phyloP scores from a whole-genome alignment of 805 yeast species.

The Pichia rugopelliculosa region DNA sequence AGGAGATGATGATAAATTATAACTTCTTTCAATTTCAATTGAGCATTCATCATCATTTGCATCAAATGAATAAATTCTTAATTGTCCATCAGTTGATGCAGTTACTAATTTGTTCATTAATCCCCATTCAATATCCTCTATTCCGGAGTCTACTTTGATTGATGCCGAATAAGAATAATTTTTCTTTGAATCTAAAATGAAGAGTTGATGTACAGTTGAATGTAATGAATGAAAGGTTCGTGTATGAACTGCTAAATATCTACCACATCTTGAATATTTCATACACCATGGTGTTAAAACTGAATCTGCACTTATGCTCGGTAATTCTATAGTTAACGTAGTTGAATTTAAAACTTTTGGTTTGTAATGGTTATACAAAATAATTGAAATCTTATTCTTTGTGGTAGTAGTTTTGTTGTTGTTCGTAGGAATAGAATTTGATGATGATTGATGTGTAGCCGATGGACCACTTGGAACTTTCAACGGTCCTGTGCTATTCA shows the following conservation, averaged over 20 bases:
- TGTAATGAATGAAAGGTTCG: not conserved
- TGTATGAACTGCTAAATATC: conserved; percentile 5
- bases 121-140: conserved; percentile 9
- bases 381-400: not conserved
- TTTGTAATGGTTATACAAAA: not conserved
- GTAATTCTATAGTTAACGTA: not conserved
- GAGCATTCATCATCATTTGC: not conserved
- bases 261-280: conserved; percentile 11
- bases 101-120: not conserved
- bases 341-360: not conserved
- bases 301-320: not conserved
- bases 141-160: not conserved
- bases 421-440: not conserved
- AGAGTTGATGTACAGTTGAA: not conserved
- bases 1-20: conserved; percentile 11
- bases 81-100: conserved; percentile 9
- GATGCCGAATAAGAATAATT: not conserved
- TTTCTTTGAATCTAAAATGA: conserved; percentile 1
- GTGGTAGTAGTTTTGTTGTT: too few relatives aligned
- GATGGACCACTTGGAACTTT: not conserved
- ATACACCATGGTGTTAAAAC: conserved; percentile 5
- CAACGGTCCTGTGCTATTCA: not conserved
- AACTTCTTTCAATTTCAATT: not conserved
- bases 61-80: conserved; percentile 5
- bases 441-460: not conserved